Base-by-base conservation (phyloP, 306 rosid genomes). In the Prinsepia uniflora region DNA sequence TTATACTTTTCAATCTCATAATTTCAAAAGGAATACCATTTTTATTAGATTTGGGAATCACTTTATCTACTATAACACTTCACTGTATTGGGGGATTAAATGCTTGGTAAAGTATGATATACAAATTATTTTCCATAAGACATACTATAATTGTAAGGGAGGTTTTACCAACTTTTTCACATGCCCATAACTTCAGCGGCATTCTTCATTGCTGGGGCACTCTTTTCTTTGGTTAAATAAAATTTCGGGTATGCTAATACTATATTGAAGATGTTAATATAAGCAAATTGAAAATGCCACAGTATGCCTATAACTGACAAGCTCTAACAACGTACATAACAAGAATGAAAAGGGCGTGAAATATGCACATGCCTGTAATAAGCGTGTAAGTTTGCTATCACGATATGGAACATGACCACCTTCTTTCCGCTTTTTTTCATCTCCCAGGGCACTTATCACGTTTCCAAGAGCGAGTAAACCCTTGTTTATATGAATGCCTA, bases 391-490 rank as follows among this genome's bases (percentile, higher is more conserved):
- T 82, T 95, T 91, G 89, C 99, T 95, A 78, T 95, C 99, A 62
- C 99, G 91, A 68, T 91, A 95, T 39, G 99, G 99, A 61, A 95
- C 96, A 9, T 91, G 96, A 20, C 97, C 96, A 50, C 99, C 99
- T 84, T 95, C 99, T 87, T 82, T 95, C 65, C 96, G 82, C 76
- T 89, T 95, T 77, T 87, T 87, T 81, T 95, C 99, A 84, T 95
- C 99, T 72, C 99, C 97, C 81, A 95, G 67, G 42, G 99, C 99
- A 80, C 97, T 95, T 79, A 95, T 95, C 64, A 91, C 97, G 62
- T 95, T 95, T 54, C 96, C 99, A 45, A 95, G 96, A 73, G 99
- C 92, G 63, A 95, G 56, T 63, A 95, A 78, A 42, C 99, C 97
- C 74, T 91, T 95, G 70, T 95, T 95, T 83, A 95, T 95, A 81